phyloP scores from a whole-genome alignment of 2,329 filamentous ascomycete genomes.

The Onygenales sp. region DNA sequence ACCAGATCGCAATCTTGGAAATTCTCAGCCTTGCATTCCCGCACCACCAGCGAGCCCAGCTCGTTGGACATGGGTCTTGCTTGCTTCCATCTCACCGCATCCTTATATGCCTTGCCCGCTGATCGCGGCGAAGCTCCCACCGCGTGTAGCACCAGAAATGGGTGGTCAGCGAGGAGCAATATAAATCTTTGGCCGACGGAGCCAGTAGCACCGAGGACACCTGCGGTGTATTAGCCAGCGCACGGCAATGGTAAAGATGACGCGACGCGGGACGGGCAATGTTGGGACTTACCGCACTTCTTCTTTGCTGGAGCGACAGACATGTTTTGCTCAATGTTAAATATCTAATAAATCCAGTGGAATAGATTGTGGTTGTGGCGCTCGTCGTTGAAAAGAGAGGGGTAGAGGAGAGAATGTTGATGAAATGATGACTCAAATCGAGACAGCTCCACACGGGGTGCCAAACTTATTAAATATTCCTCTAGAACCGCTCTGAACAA shows the following conservation, averaged over 20 bases:
- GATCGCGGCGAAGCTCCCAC: conserved; percentile 84
- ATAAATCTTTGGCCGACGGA: conserved; percentile 95
- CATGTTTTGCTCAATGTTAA: not conserved
- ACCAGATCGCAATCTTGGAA: conserved; percentile 88
- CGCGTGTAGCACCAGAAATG: conserved; percentile 75
- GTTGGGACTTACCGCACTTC: conserved; percentile 6
- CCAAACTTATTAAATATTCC: not conserved
- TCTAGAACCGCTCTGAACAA: too few species aligned
- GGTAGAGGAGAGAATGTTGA: not conserved
- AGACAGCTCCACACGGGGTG: not conserved
- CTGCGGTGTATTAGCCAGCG: conserved; percentile 26
- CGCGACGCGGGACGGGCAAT: too few species aligned
- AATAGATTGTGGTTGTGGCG: not conserved
- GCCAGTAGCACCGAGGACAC: conserved; percentile 82
- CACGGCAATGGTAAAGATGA: too few species aligned
- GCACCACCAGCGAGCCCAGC: conserved; percentile 71
- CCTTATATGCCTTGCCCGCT: conserved; percentile 86
- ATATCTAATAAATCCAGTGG: not conserved
- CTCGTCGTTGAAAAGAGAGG: not conserved
- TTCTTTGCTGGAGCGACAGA: conserved; percentile 4
- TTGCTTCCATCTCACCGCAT: conserved; percentile 95
- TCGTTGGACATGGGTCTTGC: conserved; percentile 66
- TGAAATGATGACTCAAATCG: not conserved
- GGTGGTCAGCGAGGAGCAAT: conserved; percentile 79
- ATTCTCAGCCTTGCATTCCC: conserved; percentile 70